These are phyloP conservation scores for Capsicum pubescens DNA, from an alignment of 257 asterid species.

Conservation along the genomic window DNA sequence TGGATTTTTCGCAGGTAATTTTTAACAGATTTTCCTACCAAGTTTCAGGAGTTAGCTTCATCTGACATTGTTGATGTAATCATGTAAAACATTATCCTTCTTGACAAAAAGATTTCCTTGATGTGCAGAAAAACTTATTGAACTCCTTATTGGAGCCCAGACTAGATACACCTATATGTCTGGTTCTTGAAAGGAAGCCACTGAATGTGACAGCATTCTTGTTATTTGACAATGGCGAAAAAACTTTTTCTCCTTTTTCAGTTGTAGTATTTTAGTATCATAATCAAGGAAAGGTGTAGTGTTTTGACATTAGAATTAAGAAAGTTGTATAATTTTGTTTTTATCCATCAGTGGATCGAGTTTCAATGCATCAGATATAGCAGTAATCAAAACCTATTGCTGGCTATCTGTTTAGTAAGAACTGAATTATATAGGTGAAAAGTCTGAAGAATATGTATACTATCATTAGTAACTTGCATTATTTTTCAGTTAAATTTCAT, in stretches of 20 bases:
- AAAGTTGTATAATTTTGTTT: conserved; percentile 1
- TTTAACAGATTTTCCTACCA: conserved; percentile 2
- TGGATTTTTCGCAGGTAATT: conserved; percentile 79
- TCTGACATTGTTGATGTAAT: not conserved
- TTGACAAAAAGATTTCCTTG: not conserved
- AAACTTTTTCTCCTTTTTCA: conserved; percentile 4
- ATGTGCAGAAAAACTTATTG: conserved; percentile 80
- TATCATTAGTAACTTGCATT: not conserved
- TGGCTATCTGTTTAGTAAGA: not conserved
- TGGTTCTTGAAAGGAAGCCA: conserved; percentile 65
- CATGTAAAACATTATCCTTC: not conserved
- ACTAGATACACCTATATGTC: conserved; percentile 98
- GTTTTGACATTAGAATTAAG: not conserved
- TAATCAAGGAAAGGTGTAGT: not conserved
- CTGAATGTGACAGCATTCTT: conserved; percentile 7
- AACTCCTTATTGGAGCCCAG: conserved; percentile 90
- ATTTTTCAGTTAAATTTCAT: not conserved
- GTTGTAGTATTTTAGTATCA: conserved; percentile 17
- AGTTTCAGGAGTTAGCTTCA: not conserved
- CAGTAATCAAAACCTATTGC: not conserved
- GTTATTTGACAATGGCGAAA: not conserved
- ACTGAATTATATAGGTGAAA: not conserved
- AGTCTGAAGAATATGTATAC: not conserved
- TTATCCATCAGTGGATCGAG: not conserved
- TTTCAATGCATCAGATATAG: not conserved